Conservation (phyloP, 495 filamentous ascomycete species). For the Bathelium albidoporum region DNA sequence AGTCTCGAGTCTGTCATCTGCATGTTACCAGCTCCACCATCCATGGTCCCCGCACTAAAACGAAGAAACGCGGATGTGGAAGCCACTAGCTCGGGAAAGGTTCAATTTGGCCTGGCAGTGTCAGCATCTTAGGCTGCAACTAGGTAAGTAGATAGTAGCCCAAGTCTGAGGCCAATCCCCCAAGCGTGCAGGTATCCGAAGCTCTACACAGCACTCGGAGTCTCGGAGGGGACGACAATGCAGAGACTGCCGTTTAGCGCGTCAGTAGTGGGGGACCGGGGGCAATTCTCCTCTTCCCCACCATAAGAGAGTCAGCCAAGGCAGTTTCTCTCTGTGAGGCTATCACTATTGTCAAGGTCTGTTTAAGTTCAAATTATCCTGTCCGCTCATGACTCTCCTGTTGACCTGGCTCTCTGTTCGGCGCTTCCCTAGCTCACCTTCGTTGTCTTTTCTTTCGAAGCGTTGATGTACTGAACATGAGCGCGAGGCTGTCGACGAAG, state of each 20-base stretch:
- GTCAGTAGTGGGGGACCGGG: not conserved
- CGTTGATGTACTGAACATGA: not conserved
- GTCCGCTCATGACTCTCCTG: not conserved
- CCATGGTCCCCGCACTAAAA: no score
- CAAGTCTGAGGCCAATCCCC: no score
- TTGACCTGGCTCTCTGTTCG: not conserved
- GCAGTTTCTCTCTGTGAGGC: not conserved
- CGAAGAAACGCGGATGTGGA: no score
- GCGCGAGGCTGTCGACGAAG: not conserved
- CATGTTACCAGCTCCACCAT: no score
- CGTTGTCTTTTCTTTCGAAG: not conserved
- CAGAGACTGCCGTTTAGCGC: not conserved
- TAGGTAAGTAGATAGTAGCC: no score
- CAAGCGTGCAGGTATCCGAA: no score
- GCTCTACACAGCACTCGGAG: no score
- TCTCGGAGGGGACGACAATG: not conserved
- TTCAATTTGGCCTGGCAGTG: no score
- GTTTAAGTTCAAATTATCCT: not conserved
- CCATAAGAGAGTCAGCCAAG: not conserved
- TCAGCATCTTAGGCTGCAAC: no score
- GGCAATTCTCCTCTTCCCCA: not conserved
- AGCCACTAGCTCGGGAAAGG: no score
- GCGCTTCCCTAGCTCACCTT: not conserved
- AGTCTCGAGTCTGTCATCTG: no score
- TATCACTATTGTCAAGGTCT: not conserved